A percentile compares a stretch with the other conserved stretches of the same genome.
phyloP scores from a whole-genome alignment of 2,329 filamentous ascomycete species.

The Colletotrichum horii region DNA sequence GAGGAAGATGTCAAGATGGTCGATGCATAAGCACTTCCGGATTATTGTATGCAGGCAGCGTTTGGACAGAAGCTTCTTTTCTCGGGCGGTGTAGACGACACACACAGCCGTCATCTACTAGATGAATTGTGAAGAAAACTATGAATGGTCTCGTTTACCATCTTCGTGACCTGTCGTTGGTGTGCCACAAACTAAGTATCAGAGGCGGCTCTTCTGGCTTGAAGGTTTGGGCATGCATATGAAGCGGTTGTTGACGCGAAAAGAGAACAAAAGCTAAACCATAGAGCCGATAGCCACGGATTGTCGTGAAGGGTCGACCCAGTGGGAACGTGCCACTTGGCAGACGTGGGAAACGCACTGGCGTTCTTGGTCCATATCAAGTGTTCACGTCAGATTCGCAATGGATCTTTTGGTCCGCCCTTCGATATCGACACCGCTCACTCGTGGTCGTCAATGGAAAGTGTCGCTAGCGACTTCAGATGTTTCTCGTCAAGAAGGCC shows the following conservation, averaged over 20 bases:
- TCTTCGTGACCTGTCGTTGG: not conserved
- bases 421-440: not conserved
- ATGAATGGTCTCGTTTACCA: not conserved
- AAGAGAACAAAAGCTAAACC: not conserved
- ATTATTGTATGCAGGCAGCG: not conserved
- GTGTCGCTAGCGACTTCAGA: not conserved
- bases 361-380: not conserved
- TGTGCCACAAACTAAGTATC: not conserved
- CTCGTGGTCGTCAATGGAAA: not conserved
- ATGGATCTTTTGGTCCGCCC: not conserved
- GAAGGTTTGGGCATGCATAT: not conserved
- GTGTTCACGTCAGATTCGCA: not conserved
- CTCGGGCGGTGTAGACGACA: not conserved
- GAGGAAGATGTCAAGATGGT: slow-evolving; percentile 29
- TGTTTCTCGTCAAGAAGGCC: not conserved
- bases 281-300: not conserved
- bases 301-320: not conserved
- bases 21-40: slow-evolving; percentile 25
- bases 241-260: not conserved
- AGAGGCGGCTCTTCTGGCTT: not conserved
- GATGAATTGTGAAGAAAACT: not conserved
- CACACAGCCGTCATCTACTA: not conserved
- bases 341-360: not conserved
- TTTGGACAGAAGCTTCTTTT: not conserved
- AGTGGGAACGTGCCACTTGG: not conserved